phyloP scores from a whole-genome alignment of 495 filamentous ascomycete genomes.

The Hapsidospora chrysogenum region DNA sequence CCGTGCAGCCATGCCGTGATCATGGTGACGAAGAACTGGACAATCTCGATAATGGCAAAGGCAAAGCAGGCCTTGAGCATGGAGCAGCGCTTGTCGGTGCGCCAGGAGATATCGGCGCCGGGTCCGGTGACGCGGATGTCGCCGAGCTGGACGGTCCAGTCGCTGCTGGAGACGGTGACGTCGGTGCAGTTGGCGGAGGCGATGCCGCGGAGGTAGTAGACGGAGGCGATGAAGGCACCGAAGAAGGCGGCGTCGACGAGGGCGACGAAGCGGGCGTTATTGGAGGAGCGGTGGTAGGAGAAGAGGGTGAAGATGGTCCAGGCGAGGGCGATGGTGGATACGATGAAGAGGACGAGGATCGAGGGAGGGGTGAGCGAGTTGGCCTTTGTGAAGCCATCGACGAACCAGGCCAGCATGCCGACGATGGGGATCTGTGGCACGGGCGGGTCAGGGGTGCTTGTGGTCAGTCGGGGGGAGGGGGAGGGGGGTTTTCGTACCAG shows the following conservation, averaged over 20 bases:
- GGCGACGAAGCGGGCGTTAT: slow-evolving; percentile 59
- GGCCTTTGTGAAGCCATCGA: slow-evolving; percentile 49
- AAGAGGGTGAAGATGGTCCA: slow-evolving; percentile 74
- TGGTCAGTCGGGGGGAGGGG: neutral
- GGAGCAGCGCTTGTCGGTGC: slow-evolving; percentile 55
- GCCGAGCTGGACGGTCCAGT: slow-evolving; percentile 41
- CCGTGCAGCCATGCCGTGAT: slow-evolving; percentile 44
- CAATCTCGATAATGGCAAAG: slow-evolving; percentile 70
- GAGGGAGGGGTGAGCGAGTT: slow-evolving; percentile 63
- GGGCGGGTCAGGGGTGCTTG: neutral
- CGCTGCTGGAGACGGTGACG: slow-evolving; percentile 16
- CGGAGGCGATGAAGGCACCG: slow-evolving; percentile 65
- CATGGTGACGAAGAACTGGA: slow-evolving; percentile 67
- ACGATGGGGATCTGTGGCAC: slow-evolving; percentile 53
- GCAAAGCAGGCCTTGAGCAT: slow-evolving; percentile 84
- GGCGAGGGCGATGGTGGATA: slow-evolving; percentile 58
- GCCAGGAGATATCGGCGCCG: slow-evolving; percentile 21
- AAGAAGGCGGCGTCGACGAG: slow-evolving; percentile 68
- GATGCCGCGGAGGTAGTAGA: slow-evolving; percentile 61
- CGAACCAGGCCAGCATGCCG: slow-evolving; percentile 80
- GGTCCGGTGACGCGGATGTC: slow-evolving; percentile 34
- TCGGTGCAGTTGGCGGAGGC: slow-evolving; percentile 44
- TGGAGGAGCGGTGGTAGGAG: slow-evolving; percentile 52
- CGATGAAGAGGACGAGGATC: slow-evolving; percentile 85
- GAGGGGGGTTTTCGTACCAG: slow-evolving; percentile 25